Evolutionary conservation across 2,329 filamentous ascomycete genomes (phyloP).

Genomic region (Xylaria sp.): DNA sequence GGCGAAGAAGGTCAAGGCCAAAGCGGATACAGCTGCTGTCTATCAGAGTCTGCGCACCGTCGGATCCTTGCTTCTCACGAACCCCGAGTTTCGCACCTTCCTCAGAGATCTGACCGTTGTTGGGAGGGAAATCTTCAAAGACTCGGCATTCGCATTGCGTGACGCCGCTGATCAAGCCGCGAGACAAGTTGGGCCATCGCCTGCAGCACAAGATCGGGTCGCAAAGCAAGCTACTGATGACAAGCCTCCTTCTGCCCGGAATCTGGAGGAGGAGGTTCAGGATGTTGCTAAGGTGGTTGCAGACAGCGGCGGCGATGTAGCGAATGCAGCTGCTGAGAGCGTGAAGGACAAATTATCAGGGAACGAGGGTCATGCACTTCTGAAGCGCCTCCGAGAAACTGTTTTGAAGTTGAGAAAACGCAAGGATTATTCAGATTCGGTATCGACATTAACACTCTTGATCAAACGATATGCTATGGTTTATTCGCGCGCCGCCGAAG

Average conservation of each 20-base stretch:
- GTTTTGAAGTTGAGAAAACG: conserved; percentile 69
- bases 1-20: conserved; percentile 57
- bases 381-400: conserved; percentile 70
- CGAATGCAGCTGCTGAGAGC: conserved; percentile 54
- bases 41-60: conserved; percentile 80
- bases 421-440: conserved; percentile 79
- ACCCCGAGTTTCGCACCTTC: conserved; percentile 84
- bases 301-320: conserved; percentile 37
- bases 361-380: conserved; percentile 65
- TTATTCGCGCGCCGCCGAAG: conserved; percentile 68
- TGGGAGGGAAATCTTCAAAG: conserved; percentile 77
- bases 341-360: conserved; percentile 67
- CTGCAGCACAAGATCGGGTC: conserved; percentile 52
- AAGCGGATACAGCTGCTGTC: conserved; percentile 66
- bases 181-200: conserved; percentile 64
- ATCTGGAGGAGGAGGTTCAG: conserved; percentile 54
- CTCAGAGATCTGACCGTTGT: conserved; percentile 74
- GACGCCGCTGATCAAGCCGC: conserved; percentile 69
- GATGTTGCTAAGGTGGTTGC: conserved; percentile 52
- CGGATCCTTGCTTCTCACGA: conserved; percentile 77
- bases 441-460: conserved; percentile 69
- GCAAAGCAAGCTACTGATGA: conserved; percentile 35
- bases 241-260: conserved; percentile 50
- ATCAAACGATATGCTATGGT: conserved; percentile 71
- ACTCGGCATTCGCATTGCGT: conserved; percentile 76